Evolutionary conservation across 2,329 filamentous ascomycete genomes (phyloP), one percentile per base, ranked within the genome.

Genomic region (Periconia digitata): DNA sequence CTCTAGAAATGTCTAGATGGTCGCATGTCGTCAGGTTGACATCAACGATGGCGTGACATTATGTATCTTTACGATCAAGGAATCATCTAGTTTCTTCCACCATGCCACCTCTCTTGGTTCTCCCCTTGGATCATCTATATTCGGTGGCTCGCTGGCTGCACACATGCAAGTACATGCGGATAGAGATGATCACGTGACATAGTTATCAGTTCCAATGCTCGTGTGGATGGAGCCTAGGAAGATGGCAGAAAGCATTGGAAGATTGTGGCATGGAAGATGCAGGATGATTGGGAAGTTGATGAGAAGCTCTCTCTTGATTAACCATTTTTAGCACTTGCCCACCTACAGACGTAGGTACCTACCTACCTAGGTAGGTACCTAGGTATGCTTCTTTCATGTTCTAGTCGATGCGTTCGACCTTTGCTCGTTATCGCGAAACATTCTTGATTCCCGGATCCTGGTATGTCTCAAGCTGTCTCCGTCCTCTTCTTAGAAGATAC

Each of bases 401-500:
- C 12, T 32, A 10, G n/a, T 10, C 27, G 12, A 5, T 13, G 4
- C 27, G 24, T 27, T 27, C 27, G 10, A 10, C 27, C 12, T 12
- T 15, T 13, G 12, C 27, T 12, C 13, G 8, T 56, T 50, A 59
- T 29, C 44, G 43, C 20, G 35, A 46, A 45, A 95, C 85, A 69
- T 94, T 89, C 63, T 85, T 89, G 62, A 95, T 91, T 2, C 86
- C 87, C 21, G 87, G 85, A 6, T 86, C 83, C n/a, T 86, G 83
- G 72, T 94, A 94, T 39, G 85, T 81, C 54, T 95, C 90, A 16
- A 96, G 76, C 67, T 96, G 90, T 38, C 89, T 82, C 35, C 83
- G 80, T 18, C 92, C 92, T 69, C 90, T 92, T 51, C 92, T 82
- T 43, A 96, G 68, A 27, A 95, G 76, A 69, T 90, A 94, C 71